These are phyloP conservation scores for Penicillium verhagenii DNA, from an alignment of 495 filamentous ascomycete species.

Conservation along the genomic window DNA sequence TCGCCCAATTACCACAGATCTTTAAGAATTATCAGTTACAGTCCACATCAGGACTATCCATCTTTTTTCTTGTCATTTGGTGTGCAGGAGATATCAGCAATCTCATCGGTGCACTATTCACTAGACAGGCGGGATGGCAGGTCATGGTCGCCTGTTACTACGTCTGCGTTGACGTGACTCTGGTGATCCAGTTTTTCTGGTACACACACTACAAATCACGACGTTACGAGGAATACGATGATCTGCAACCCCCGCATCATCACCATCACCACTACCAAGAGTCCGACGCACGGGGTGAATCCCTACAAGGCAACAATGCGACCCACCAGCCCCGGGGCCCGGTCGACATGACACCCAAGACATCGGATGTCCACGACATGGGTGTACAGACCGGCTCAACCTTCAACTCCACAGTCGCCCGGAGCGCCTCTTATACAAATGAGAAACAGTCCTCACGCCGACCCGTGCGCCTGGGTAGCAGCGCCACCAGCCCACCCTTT, in stretches of 20 bases:
- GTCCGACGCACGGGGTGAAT: conserved; percentile 16
- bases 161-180: conserved; percentile 61
- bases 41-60: conserved; percentile 66
- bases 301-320: conserved; percentile 32
- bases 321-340: conserved; percentile 13
- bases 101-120: conserved; percentile 62
- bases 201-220: conserved; percentile 54
- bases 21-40: conserved; percentile 66
- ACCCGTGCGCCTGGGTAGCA: conserved; percentile 23
- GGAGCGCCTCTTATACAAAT: conserved; percentile 37
- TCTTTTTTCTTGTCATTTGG: conserved; percentile 71
- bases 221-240: conserved; percentile 28
- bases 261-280: conserved; percentile 14
- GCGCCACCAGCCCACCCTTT: conserved; percentile 30
- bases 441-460: conserved; percentile 35
- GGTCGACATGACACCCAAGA: conserved; percentile 20
- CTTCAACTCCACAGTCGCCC: conserved; percentile 17
- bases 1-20: conserved; percentile 73
- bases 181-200: conserved; percentile 68
- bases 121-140: conserved; percentile 69
- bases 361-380: conserved; percentile 31
- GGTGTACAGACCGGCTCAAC: conserved; percentile 27
- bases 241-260: conserved; percentile 14
- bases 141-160: conserved; percentile 68
- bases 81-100: conserved; percentile 69